A percentile compares a stretch with the other conserved stretches of the same genome.
These are phyloP conservation scores for Arctium lappa DNA, from an alignment of 129 eudicot species.

Conservation along the genomic window DNA sequence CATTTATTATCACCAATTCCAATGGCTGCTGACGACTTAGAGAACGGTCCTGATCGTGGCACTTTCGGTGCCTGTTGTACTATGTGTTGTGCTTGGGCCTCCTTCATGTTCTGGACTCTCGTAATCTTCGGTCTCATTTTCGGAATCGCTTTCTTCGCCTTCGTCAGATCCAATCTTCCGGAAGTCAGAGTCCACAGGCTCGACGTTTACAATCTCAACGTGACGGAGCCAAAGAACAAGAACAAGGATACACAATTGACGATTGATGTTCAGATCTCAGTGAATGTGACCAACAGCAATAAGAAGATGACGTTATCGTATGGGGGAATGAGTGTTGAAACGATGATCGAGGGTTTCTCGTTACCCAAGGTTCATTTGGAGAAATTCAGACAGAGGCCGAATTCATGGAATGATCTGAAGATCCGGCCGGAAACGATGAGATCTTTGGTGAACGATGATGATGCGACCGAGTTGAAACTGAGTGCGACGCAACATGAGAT, in stretches of 20 bases:
- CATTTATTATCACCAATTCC: not conserved
- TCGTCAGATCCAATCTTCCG: slow-evolving; percentile 38
- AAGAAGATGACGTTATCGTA: slow-evolving; percentile 28
- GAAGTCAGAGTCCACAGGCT: slow-evolving; percentile 35
- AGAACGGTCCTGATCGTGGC: slow-evolving; percentile 21
- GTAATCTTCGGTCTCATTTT: slow-evolving; percentile 26
- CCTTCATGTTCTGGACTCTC: slow-evolving; percentile 22
- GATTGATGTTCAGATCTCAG: slow-evolving; percentile 13
- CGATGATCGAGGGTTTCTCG: slow-evolving; percentile 14
- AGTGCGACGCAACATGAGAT: not conserved
- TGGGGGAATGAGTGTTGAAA: slow-evolving; percentile 16
- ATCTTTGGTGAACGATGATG: slow-evolving; percentile 22
- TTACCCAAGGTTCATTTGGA: slow-evolving; percentile 12
- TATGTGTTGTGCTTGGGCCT: slow-evolving; percentile 32
- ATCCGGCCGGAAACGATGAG: slow-evolving; percentile 16
- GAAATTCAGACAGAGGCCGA: slow-evolving; percentile 24
- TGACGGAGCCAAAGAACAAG: not conserved
- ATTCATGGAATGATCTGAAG: slow-evolving; percentile 10
- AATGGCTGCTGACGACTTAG: slow-evolving; percentile 11
- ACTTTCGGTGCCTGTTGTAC: slow-evolving; percentile 10
- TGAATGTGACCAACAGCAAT: slow-evolving; percentile 42
- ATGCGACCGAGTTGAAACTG: slow-evolving; percentile 22
- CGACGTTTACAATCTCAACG: slow-evolving; percentile 21
- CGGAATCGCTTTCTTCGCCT: slow-evolving; percentile 29
- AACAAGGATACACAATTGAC: slow-evolving; percentile 20